A percentile compares a stretch with the other conserved stretches of the same genome.
These are phyloP conservation scores for Rickenella mellea DNA, from an alignment of 768 basidiomycete species.

Conservation along the genomic window DNA sequence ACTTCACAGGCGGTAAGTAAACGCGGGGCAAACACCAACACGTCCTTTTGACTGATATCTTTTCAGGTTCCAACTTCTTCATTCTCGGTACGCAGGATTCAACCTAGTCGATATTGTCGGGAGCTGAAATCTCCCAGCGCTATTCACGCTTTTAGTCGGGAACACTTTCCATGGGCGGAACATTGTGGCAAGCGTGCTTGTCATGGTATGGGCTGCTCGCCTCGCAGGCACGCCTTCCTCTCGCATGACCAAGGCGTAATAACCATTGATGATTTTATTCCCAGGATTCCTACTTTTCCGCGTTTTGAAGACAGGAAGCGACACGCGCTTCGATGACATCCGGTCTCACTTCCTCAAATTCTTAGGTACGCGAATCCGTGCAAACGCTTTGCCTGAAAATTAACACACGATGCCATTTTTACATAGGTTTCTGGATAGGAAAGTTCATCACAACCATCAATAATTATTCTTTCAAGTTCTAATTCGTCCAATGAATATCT, in stretches of 20 bases:
- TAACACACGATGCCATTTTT: not conserved
- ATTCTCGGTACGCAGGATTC: conserved; percentile 32
- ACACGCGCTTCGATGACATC: conserved; percentile 60
- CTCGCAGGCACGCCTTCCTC: conserved; percentile 32
- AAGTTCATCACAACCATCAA: conserved; percentile 5
- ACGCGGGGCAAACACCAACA: conserved; percentile 1
- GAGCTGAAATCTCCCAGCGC: conserved; percentile 24
- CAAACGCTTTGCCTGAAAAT: not conserved
- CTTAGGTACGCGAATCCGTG: conserved; percentile 26
- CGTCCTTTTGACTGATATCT: not conserved
- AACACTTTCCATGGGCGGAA: conserved; percentile 52
- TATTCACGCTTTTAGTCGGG: conserved; percentile 54
- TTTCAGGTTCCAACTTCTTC: conserved; percentile 57
- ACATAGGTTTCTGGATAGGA: conserved; percentile 47
- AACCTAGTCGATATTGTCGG: not conserved
- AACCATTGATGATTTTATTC: not conserved
- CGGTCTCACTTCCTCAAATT: conserved; percentile 58
- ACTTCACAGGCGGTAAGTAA: conserved; percentile 47
- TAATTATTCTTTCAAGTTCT: conserved; percentile 3
- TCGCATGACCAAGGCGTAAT: not conserved
- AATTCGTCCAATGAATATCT: not conserved
- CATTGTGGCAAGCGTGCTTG: conserved; percentile 44
- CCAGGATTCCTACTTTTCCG: conserved; percentile 57
- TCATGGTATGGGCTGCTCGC: conserved; percentile 59
- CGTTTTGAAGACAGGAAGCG: conserved; percentile 59